Conservation (phyloP, 345 rosid genomes). For the Raphanus raphanistrum region DNA sequence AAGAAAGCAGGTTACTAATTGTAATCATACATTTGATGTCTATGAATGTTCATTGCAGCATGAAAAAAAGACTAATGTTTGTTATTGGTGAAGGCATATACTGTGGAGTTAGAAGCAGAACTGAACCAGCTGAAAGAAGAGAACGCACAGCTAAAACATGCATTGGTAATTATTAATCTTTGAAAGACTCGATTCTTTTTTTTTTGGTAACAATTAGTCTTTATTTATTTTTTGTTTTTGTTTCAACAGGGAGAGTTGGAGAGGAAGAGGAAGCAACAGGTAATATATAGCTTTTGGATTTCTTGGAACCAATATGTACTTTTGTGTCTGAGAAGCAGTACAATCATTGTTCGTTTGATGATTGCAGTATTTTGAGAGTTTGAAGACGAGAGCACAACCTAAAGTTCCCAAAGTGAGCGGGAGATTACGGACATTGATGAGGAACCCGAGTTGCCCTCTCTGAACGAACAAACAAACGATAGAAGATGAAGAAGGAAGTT, state of each 20-base stretch:
- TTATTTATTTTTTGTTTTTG: not conserved
- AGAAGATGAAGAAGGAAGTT: not conserved
- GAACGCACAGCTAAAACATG: conserved; percentile 66
- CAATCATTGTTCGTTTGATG: not conserved
- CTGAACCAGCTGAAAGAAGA: conserved; percentile 83
- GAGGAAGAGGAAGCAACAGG: conserved; percentile 81
- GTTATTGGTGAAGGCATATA: conserved; percentile 58
- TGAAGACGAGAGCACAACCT: conserved; percentile 47
- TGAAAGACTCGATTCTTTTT: not conserved
- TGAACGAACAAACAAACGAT: not conserved
- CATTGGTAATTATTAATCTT: conserved; percentile 48
- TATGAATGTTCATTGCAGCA: not conserved
- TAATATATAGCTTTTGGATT: conserved; percentile 16
- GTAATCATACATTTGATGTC: not conserved
- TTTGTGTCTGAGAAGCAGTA: not conserved
- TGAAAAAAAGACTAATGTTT: not conserved
- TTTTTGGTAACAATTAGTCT: not conserved
- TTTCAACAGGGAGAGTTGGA: conserved; percentile 58
- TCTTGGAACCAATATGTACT: not conserved
- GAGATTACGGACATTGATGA: conserved; percentile 52
- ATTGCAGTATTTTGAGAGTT: conserved; percentile 60
- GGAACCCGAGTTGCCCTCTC: conserved; percentile 44
- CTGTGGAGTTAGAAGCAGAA: conserved; percentile 87
- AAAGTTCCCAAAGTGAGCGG: conserved; percentile 42
- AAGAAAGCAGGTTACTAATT: conserved; percentile 66